These are phyloP conservation scores for Castanea crenata DNA, from an alignment of 306 rosid genomes.

Conservation along the genomic window DNA sequence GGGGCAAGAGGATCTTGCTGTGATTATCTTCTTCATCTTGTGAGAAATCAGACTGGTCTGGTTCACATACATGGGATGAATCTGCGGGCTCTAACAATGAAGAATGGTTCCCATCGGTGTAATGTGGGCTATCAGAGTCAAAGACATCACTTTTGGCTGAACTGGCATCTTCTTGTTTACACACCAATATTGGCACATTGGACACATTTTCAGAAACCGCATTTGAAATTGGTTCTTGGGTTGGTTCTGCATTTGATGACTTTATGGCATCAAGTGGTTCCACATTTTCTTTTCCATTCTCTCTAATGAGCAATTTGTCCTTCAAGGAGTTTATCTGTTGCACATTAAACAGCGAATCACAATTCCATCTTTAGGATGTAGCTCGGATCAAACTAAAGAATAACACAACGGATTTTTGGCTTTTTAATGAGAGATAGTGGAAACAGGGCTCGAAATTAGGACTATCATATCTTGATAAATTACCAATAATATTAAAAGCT, in stretches of 20 bases:
- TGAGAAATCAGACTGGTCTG: conserved; percentile 71
- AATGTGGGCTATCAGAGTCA: conserved; percentile 68
- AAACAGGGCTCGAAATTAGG: no score
- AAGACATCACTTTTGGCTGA: conserved; percentile 73
- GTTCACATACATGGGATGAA: conserved; percentile 59
- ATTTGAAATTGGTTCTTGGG: conserved; percentile 35
- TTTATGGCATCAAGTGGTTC: conserved; percentile 33
- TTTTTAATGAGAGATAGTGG: no score
- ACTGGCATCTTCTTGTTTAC: conserved; percentile 80
- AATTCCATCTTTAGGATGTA: conserved; percentile 24
- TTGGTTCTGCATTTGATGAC: conserved; percentile 38
- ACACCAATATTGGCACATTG: conserved; percentile 37
- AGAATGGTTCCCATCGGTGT: conserved; percentile 50
- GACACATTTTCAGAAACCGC: conserved; percentile 37
- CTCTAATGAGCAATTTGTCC: conserved; percentile 38
- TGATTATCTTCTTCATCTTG: conserved; percentile 70
- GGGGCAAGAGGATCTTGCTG: conserved; percentile 40
- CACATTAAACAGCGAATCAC: conserved; percentile 18
- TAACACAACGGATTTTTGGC: background rate
- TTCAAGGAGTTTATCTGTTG: conserved; percentile 64
- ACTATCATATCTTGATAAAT: no score
- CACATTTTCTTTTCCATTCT: conserved; percentile 39
- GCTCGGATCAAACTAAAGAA: conserved; percentile 22
- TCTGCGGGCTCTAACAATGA: conserved; percentile 60
- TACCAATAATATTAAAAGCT: no score